phyloP scores from a whole-genome alignment of 306 rosid species.

The Prunus fruticosa region DNA sequence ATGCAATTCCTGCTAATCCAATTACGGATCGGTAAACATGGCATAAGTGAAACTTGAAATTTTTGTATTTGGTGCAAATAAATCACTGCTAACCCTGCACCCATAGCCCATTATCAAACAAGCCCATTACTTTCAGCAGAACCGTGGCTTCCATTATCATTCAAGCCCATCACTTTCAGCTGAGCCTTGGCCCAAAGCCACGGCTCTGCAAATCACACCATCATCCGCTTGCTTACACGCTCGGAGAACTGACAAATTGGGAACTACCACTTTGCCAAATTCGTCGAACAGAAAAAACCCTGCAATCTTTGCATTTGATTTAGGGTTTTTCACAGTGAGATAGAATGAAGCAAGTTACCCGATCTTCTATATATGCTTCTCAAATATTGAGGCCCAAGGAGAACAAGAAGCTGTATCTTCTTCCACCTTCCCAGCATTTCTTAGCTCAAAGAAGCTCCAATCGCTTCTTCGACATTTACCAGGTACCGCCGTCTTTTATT shows the following conservation, averaged over 20 bases:
- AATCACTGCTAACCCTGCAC: no score
- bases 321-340: not conserved
- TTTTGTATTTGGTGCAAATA: not conserved
- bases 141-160: not conserved
- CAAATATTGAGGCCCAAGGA: constrained; percentile 26
- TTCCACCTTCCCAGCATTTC: constrained; percentile 45
- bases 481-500: constrained; percentile 37
- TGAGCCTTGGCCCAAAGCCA: not conserved
- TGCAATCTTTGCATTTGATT: not conserved
- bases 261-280: not conserved
- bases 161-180: not conserved
- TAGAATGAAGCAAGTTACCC: constrained; percentile 45
- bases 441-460: constrained; percentile 58
- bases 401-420: constrained; percentile 12
- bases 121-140: not conserved
- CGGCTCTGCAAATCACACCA: not conserved
- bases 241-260: not conserved
- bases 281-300: not conserved
- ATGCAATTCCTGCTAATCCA: no score
- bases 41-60: no score
- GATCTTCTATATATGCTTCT: constrained; percentile 35
- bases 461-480: constrained; percentile 77
- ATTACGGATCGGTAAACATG: no score
- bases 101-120: not conserved
- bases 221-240: not conserved